Base-by-base conservation (phyloP, 176 grass and related monocot species). In the Raddia guianensis region DNA sequence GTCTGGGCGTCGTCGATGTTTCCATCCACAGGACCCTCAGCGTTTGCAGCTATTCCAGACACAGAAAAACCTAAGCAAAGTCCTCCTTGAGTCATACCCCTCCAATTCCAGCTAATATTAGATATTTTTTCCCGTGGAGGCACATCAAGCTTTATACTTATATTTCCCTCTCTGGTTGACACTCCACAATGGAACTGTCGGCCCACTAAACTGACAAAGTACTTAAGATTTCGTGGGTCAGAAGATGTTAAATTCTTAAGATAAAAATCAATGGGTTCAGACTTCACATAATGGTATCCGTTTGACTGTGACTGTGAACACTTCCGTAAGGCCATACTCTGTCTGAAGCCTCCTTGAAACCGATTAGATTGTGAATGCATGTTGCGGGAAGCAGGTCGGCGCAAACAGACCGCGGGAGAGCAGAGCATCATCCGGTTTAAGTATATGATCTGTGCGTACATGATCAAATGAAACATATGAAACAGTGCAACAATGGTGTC, bases 41-140 rank as follows among this genome's bases (percentile, higher is more conserved):
- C 90, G 49, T 70, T 84, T 57, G 83, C 90, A 32, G 83, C 92
- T 37, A 82, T 19, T 48, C 85, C 90, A 46, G 79, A 83, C 84
- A 86, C 72, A 2, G 88, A 72, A 82, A 99, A 91, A 19, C 84
- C 84, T 80, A 99, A 90, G 82, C 82, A 93, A 34, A 99, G 69
- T 59, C 86, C 89, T 79, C 81, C 63, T 12, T 83, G 82, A 64
- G 85, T 68, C 56, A 89, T 64, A 12, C 72, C 86, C 66, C 73
- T 81, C 75, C 76, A 89, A 44, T 91, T 91, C 96, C 88, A 99
- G 56, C 33, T 63, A 15, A 87, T 74, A 58, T 86, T 85, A 0
- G 82, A 93, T 11, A 62, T 56, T 21, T 75, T 79, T 9, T 82
- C 74, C 0, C 48, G 49, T n/a, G 74, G 68, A 63, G 84, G 86